phyloP scores from a whole-genome alignment of 441 rosid genomes.

The Gossypium lobatum region DNA sequence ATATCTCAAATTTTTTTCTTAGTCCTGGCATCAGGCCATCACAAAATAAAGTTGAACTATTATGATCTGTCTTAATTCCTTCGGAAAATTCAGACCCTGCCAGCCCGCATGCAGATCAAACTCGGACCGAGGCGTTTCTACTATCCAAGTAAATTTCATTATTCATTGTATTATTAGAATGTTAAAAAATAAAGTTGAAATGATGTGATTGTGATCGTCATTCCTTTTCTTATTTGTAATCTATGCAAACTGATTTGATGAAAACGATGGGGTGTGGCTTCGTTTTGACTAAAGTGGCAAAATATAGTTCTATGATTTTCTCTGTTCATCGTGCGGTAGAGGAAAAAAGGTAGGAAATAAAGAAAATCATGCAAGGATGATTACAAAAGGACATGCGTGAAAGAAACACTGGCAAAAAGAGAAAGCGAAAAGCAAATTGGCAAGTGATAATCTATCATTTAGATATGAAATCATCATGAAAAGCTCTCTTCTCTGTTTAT shows the following conservation, averaged over 20 bases:
- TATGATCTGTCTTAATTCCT: not conserved
- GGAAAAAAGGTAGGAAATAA: not conserved
- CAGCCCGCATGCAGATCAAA: constrained; percentile 3
- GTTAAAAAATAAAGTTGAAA: too few species aligned
- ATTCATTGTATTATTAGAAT: too few species aligned
- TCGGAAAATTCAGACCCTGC: not conserved
- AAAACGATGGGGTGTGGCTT: not conserved
- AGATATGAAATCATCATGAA: not conserved
- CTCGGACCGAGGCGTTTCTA: not conserved
- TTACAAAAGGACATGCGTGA: constrained; percentile 9
- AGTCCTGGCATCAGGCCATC: too few species aligned
- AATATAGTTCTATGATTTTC: too few species aligned
- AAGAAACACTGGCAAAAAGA: not conserved
- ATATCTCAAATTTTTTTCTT: too few species aligned
- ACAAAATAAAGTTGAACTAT: not conserved
- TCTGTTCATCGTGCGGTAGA: not conserved
- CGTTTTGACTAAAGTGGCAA: not conserved
- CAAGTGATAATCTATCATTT: not conserved
- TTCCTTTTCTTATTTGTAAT: too few species aligned
- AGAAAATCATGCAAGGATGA: not conserved
- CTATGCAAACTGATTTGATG: not conserved
- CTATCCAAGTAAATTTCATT: not conserved
- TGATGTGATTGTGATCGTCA: too few species aligned
- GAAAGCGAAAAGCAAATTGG: not conserved
- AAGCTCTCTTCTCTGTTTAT: not conserved